Conservation (phyloP, 2,329 filamentous ascomycete genomes). For the Diaporthe sp. region DNA sequence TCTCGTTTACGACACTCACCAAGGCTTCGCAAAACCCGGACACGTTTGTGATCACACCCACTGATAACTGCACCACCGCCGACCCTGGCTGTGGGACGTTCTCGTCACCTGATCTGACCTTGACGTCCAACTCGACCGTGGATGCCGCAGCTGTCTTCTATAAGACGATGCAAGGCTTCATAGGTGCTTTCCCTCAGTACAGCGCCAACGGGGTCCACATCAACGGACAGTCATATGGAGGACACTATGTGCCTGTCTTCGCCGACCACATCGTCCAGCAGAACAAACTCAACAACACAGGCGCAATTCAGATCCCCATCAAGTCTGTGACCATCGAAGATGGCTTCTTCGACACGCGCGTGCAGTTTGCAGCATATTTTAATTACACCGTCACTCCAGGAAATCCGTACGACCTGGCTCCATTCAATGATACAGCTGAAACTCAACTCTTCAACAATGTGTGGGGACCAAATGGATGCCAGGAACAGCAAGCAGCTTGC, state of each 20-base stretch:
- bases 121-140: constrained; percentile 21
- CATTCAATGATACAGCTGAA: background rate
- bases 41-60: constrained; percentile 14
- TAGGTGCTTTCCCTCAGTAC: constrained; percentile 12
- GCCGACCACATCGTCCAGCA: constrained; percentile 59
- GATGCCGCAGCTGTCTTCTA: constrained; percentile 22
- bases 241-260: constrained; percentile 61
- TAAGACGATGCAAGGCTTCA: constrained; percentile 22
- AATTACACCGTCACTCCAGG: constrained; percentile 5
- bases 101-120: constrained; percentile 52
- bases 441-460: constrained; percentile 19
- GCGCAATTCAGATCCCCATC: constrained; percentile 55
- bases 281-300: constrained; percentile 51
- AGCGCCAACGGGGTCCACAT: constrained; percentile 45
- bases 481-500: constrained; percentile 17
- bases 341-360: constrained; percentile 53
- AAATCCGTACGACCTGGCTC: constrained; percentile 5
- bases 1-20: constrained; percentile 57
- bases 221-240: constrained; percentile 63
- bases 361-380: constrained; percentile 37
- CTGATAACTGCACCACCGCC: constrained; percentile 53
- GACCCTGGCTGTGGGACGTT: constrained; percentile 54
- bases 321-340: constrained; percentile 62
- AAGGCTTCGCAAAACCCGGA: constrained; percentile 44
- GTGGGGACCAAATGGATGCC: constrained; percentile 9